Evolutionary conservation across 140 eudicot genomes (phyloP), one percentile per base, ranked within the genome.

Genomic region (Oenanthe javanica): DNA sequence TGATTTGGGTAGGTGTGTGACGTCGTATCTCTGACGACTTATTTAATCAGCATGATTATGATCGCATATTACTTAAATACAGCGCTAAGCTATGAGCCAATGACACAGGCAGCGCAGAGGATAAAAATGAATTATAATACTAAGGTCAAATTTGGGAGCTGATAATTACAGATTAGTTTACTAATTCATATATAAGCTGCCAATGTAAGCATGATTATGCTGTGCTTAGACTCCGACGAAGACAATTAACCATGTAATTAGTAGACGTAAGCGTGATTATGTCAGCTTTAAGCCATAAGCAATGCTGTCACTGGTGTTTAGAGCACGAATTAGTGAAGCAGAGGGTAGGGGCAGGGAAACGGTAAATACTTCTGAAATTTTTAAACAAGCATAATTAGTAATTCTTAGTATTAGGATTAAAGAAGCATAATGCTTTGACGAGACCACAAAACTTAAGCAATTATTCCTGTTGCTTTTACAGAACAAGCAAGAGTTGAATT

Each of bases 181-280:
- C 50, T 71, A 14, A 31, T 71, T 25, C 76, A 71, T 14, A 71
- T 10, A 19, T 67, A 67, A 67, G 73, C 73, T 25, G 73, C 42
- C 46, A 36, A 67, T 36, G 73, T 67, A 27, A 36, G 73, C 73
- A 67, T 67, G 73, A 67, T 67, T 31, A 67, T 27, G 73, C 43
- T 67, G 45, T 67, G 21, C 43, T 10, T 67, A 67, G 45, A 12
- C 45, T 31, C 27, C 11, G 66, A 21, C 21, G 66, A 70, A 38
- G 47, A 14, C 46, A 70, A 15, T 9, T 43, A 57, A 19, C 5
- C 66, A 57, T 59, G 67, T 59, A 21, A 59, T 7, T 21, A 59
- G 11, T 59, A 1, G 31, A 59, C 67, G 67, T 59, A n/a, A 59
- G 67, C 31, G 25, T 1, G 31, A 59, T 59, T 21, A 59, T 18